Conservation (phyloP, 371 early-diverging fungal species). For the Rhizopus delemar region DNA sequence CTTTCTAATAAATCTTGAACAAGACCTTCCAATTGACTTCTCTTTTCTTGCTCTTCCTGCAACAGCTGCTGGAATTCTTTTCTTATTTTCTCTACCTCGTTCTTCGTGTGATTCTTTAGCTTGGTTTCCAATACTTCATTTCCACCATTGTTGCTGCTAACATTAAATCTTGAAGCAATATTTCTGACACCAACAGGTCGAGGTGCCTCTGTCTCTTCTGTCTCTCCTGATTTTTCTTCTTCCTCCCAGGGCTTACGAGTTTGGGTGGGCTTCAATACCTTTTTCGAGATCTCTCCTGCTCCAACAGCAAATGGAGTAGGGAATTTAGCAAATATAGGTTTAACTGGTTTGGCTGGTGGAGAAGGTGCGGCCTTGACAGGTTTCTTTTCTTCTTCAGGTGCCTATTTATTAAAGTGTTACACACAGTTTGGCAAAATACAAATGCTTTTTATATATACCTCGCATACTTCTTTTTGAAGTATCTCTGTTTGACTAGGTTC, state of each 20-base stretch:
- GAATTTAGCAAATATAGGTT: slow-evolving; percentile 68
- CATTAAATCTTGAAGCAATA: slow-evolving; percentile 56
- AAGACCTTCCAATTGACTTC: slow-evolving; percentile 47
- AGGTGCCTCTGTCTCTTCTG: slow-evolving; percentile 28
- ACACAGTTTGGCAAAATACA: background rate
- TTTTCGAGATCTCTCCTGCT: slow-evolving; percentile 38
- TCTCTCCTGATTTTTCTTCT: slow-evolving; percentile 23
- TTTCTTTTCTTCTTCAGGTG: slow-evolving; percentile 20
- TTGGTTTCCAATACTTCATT: slow-evolving; percentile 61
- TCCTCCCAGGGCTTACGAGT: slow-evolving; percentile 45
- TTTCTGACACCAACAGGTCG: slow-evolving; percentile 58
- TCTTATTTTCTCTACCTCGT: slow-evolving; percentile 57
- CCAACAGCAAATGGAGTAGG: slow-evolving; percentile 63
- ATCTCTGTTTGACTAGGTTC: slow-evolving; percentile 51
- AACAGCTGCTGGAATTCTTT: slow-evolving; percentile 49
- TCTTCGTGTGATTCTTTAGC: slow-evolving; percentile 58
- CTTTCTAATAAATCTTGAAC: slow-evolving; percentile 44
- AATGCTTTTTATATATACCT: slow-evolving; percentile 16
- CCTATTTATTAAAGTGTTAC: background rate
- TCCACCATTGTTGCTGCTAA: slow-evolving; percentile 38
- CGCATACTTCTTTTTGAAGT: slow-evolving; percentile 38
- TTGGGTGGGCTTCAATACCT: slow-evolving; percentile 43
- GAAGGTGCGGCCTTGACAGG: slow-evolving; percentile 31
- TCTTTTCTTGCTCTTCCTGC: slow-evolving; percentile 54
- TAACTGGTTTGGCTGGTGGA: slow-evolving; percentile 59